These are phyloP conservation scores for Gelatoporia subvermispora DNA, from an alignment of 768 basidiomycete species.

Conservation along the genomic window DNA sequence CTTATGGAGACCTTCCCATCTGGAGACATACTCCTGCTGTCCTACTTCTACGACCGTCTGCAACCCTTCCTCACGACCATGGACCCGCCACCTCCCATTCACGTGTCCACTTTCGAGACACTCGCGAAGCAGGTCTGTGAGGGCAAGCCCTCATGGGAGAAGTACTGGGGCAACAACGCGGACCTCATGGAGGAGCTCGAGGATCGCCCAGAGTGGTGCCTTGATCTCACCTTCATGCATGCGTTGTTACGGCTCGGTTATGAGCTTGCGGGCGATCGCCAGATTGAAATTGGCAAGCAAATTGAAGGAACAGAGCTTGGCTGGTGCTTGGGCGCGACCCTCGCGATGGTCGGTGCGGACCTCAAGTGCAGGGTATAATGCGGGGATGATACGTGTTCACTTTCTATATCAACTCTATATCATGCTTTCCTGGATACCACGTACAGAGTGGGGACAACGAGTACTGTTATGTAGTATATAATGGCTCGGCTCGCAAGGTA, in stretches of 20 bases:
- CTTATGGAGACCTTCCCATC: conserved; percentile 81
- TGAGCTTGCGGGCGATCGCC: conserved; percentile 69
- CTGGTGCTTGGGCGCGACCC: conserved; percentile 86
- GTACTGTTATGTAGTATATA: not conserved
- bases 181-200: conserved; percentile 63
- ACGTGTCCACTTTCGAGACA: conserved; percentile 51
- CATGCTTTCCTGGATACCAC: too few species aligned
- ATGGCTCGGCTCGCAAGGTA: not conserved
- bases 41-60: conserved; percentile 97
- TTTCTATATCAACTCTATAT: too few species aligned
- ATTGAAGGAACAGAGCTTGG: conserved; percentile 87
- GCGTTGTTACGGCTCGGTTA: conserved; percentile 83
- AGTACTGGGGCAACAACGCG: conserved; percentile 40
- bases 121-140: conserved; percentile 72
- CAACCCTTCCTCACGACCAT: conserved; percentile 57
- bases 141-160: conserved; percentile 57
- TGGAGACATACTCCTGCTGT: conserved; percentile 86
- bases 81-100: conserved; percentile 20
- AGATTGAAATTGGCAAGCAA: conserved; percentile 80
- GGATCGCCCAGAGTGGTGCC: conserved; percentile 88
- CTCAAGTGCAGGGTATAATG: conserved; percentile 44
- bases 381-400: not conserved
- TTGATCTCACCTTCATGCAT: conserved; percentile 96
- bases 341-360: conserved; percentile 64
- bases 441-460: not conserved